Evolutionary conservation across 2,329 filamentous ascomycete genomes (phyloP).

Genomic region (Dothistroma pini): DNA sequence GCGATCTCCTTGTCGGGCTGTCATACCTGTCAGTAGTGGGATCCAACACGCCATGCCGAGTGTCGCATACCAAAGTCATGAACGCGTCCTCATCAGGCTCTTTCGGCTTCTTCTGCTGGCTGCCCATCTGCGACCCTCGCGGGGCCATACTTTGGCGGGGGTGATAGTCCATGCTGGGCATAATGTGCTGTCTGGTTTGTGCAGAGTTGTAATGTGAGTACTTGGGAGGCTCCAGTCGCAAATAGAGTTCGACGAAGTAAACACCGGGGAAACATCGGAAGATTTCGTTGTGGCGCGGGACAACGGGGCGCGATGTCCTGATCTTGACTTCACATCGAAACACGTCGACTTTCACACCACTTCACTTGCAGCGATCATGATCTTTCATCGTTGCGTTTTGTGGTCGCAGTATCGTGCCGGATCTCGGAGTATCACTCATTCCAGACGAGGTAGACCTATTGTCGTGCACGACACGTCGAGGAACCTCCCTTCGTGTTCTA

Average conservation of each 20-base stretch:
- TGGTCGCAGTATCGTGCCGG: no score
- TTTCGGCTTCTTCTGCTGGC: conserved; percentile 40
- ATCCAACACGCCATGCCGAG: not conserved
- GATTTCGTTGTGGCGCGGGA: not conserved
- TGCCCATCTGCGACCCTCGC: conserved; percentile 34
- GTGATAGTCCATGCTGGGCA: conserved; percentile 47
- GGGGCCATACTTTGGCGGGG: conserved; percentile 51
- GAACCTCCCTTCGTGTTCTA: no score
- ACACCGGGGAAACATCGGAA: not conserved
- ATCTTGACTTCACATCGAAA: not conserved
- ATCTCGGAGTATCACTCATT: no score
- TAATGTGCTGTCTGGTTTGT: conserved; percentile 14
- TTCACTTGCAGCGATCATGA: not conserved
- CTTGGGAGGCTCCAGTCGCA: conserved; percentile 3
- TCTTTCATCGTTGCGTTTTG: not conserved
- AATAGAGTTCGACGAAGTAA: conserved; percentile 6
- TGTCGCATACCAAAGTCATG: conserved; percentile 47
- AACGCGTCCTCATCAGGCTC: conserved; percentile 47
- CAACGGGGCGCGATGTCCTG: not conserved
- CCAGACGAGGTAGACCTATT: no score
- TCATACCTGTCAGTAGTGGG: no score
- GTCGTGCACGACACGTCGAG: no score
- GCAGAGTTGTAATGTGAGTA: not conserved
- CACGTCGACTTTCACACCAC: not conserved
- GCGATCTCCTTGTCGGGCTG: conserved; percentile 76